Evolutionary conservation across 1,284 basidiomycete species (phyloP).

Genomic region (Farysia itapuensis): DNA sequence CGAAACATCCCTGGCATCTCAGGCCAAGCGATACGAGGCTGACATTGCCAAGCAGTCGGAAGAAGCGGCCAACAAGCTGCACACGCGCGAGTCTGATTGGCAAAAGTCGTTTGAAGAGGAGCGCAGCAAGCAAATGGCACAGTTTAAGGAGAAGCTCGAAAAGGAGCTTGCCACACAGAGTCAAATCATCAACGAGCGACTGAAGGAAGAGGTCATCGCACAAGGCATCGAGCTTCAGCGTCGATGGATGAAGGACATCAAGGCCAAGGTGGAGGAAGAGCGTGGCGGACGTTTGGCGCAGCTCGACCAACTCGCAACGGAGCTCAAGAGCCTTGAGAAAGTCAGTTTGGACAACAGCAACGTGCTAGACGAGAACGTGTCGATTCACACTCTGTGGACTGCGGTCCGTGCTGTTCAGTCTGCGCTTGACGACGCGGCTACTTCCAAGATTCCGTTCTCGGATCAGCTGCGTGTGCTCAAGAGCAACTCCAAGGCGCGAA

Average conservation of each 20-base stretch:
- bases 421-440: slow-evolving; percentile 65
- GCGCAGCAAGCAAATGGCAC: slow-evolving; percentile 71
- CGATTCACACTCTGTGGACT: slow-evolving; percentile 71
- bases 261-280: slow-evolving; percentile 92
- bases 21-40: slow-evolving; percentile 75
- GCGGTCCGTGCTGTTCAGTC: slow-evolving; percentile 59
- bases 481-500: slow-evolving; percentile 64
- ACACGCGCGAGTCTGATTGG: slow-evolving; percentile 83
- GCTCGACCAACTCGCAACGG: slow-evolving; percentile 86
- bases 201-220: slow-evolving; percentile 91
- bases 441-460: slow-evolving; percentile 75
- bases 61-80: slow-evolving; percentile 78
- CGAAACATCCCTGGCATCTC: slow-evolving; percentile 68
- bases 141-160: slow-evolving; percentile 83
- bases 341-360: slow-evolving; percentile 86
- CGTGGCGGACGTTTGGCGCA: slow-evolving; percentile 92
- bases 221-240: slow-evolving; percentile 97
- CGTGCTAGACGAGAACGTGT: slow-evolving; percentile 85
- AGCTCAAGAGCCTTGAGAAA: slow-evolving; percentile 85
- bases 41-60: slow-evolving; percentile 82
- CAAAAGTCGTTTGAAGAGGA: slow-evolving; percentile 80
- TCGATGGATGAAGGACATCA: slow-evolving; percentile 93
- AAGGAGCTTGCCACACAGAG: slow-evolving; percentile 84
- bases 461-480: slow-evolving; percentile 83
- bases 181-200: slow-evolving; percentile 79